Conservation (phyloP, 495 filamentous ascomycete species). For the Neurospora tetrasperma region DNA sequence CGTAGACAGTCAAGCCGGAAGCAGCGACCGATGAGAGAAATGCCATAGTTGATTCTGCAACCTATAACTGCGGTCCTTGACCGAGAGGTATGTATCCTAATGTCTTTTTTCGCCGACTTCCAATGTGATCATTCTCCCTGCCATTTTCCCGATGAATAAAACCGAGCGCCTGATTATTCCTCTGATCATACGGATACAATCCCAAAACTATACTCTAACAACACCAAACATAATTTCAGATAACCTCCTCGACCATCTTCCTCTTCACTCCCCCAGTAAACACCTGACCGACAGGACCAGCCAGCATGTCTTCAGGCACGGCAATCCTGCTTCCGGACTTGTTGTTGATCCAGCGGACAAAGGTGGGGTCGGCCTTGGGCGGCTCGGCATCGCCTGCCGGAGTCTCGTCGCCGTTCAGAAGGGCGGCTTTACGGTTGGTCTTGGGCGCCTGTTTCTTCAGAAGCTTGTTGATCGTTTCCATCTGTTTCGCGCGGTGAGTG, state of each 20-base stretch:
- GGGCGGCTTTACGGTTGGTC: constrained; percentile 44
- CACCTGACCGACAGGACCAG: constrained; percentile 52
- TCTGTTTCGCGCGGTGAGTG: constrained; percentile 35
- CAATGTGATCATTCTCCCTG: not conserved
- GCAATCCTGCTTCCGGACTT: constrained; percentile 55
- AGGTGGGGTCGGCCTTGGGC: constrained; percentile 52
- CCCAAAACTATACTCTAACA: not conserved
- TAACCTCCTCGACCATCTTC: constrained; percentile 38
- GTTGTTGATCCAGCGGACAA: constrained; percentile 71
- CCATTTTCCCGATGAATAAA: not conserved
- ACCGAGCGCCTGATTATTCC: not conserved
- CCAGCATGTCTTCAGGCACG: constrained; percentile 78
- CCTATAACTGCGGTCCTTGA: not conserved
- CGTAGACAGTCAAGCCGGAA: not conserved
- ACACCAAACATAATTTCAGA: constrained; percentile 4
- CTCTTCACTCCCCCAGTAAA: constrained; percentile 33
- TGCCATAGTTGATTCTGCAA: not conserved
- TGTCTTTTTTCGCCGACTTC: not conserved
- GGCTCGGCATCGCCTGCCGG: constrained; percentile 29
- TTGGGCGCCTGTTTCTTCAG: constrained; percentile 94
- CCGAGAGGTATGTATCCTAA: not conserved
- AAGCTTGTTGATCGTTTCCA: constrained; percentile 97
- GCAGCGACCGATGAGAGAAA: not conserved
- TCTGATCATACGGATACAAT: not conserved
- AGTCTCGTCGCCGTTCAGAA: constrained; percentile 42